Evolutionary conservation across 2,329 filamentous ascomycete genomes (phyloP), one percentile per base, ranked within the genome.

Genomic region (Westerdykella sp.): DNA sequence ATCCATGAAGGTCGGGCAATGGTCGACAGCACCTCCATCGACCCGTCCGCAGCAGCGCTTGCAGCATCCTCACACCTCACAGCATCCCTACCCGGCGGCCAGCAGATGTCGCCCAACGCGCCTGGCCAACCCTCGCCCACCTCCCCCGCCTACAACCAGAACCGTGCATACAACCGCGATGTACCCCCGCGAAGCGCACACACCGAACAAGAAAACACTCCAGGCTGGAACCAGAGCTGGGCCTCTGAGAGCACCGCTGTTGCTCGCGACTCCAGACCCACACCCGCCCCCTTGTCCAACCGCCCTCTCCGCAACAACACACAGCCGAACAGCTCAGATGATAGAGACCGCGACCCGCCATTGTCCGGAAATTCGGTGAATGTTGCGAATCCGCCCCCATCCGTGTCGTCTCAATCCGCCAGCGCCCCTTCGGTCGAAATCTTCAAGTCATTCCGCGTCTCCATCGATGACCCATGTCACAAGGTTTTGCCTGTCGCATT

Each of bases 381-480:
- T 1, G 41, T 47, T 3, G 34, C 25, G 15, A 44, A 31, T 35
- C 11, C 45, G 9, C 39, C 41, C 1, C 41, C 57, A n/a, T 49
- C 54, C 40, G 41, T 50, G 16, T 50, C 57, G 30, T 37, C 54
- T 23, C 53, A 40, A 47, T 43, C 60, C 1, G 65, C 63, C 11
- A 56, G 64, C 42, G 74, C 74, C 47, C 71, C 72, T 10, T 71
- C 74, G 54, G 90, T 96, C 46, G 93, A 98, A 68, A 96, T 98
- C 46, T 97, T 97, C 81, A 98, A 98, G 67, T 95, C 87, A 1
- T 98, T 98, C 78, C 84, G 91, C 32, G 93, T 98, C 49, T 93
- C 87, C 63, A 94, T 97, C 79, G 93, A 98, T 55, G 93, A 98
- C 61, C 93, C 93, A 2, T 98, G 93, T 71, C 86, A 95, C 73